Percentiles rank a stretch among this genome's conserved stretches.
These are phyloP conservation scores for Heteromeles arbutifolia DNA, from an alignment of 306 rosid species.

Conservation along the genomic window DNA sequence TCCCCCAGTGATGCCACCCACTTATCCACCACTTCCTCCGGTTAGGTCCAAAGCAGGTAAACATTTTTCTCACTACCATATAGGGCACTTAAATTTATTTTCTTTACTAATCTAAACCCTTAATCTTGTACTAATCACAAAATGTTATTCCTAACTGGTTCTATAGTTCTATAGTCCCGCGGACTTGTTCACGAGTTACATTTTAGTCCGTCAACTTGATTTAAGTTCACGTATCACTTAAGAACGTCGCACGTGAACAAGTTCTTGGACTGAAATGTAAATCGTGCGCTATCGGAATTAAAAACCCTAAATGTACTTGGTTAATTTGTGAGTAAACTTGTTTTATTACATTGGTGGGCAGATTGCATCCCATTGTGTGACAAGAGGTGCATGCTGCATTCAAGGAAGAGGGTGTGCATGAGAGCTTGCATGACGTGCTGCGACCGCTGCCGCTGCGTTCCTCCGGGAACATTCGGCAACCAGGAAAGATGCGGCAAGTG, in stretches of 20 bases:
- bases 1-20: conserved; percentile 12
- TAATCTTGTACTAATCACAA: too few species aligned
- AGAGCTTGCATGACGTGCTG: conserved; percentile 89
- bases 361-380: conserved; percentile 67
- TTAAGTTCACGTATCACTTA: too few species aligned
- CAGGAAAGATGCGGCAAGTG: conserved; percentile 79
- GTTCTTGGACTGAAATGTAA: too few species aligned
- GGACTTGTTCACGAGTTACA: too few species aligned
- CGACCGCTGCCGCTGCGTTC: conserved; percentile 82
- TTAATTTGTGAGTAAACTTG: not conserved
- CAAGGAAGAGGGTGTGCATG: conserved; percentile 46
- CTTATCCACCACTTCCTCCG: conserved; percentile 34
- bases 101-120: not conserved
- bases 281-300: too few species aligned
- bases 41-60: conserved; percentile 53
- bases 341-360: conserved; percentile 14
- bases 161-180: too few species aligned
- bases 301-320: too few species aligned
- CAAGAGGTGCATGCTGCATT: conserved; percentile 49
- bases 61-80: not conserved
- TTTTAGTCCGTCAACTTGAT: too few species aligned
- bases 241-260: too few species aligned
- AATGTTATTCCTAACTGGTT: not conserved
- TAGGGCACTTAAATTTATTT: not conserved
- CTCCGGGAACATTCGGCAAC: conserved; percentile 90